Evolutionary conservation across 129 eudicot genomes (phyloP).

Genomic region (Pseudognaphalium luteoalbum): DNA sequence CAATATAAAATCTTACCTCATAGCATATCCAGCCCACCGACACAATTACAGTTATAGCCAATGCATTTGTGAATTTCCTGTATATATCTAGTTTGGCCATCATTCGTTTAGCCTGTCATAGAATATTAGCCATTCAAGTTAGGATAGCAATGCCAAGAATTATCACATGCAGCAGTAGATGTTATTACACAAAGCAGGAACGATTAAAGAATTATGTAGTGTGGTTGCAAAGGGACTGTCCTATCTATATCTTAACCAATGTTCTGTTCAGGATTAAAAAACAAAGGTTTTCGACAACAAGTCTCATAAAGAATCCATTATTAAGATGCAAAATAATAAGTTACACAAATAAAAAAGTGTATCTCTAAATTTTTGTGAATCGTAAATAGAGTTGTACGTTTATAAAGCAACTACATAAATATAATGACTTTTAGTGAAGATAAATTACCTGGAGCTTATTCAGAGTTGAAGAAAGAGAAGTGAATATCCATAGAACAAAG

Average conservation of each 20-base stretch:
- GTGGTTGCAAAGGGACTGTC: background rate
- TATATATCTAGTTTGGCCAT: constrained; percentile 89
- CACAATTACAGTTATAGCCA: constrained; percentile 90
- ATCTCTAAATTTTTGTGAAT: background rate
- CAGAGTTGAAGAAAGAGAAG: constrained; percentile 84
- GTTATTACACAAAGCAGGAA: constrained; percentile 1
- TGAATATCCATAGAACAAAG: constrained; percentile 94
- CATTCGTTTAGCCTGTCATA: constrained; percentile 82
- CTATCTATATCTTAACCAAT: background rate
- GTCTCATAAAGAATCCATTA: constrained; percentile 3
- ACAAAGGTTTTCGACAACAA: background rate
- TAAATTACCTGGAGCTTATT: constrained; percentile 88
- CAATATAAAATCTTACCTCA: constrained; percentile 59
- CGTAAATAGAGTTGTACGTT: background rate
- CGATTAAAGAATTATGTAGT: background rate
- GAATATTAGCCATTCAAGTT: constrained; percentile 26
- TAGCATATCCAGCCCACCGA: constrained; percentile 98
- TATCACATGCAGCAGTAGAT: constrained; percentile 5
- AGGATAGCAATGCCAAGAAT: constrained; percentile 7
- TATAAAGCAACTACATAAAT: background rate
- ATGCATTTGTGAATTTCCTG: constrained; percentile 97
- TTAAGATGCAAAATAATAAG: constrained; percentile 12
- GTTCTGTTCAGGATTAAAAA: background rate
- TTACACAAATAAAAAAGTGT: background rate
- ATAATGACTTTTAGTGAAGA: background rate